Base-by-base conservation (phyloP, 2,329 filamentous ascomycete species). In the Aulographum hederae region DNA sequence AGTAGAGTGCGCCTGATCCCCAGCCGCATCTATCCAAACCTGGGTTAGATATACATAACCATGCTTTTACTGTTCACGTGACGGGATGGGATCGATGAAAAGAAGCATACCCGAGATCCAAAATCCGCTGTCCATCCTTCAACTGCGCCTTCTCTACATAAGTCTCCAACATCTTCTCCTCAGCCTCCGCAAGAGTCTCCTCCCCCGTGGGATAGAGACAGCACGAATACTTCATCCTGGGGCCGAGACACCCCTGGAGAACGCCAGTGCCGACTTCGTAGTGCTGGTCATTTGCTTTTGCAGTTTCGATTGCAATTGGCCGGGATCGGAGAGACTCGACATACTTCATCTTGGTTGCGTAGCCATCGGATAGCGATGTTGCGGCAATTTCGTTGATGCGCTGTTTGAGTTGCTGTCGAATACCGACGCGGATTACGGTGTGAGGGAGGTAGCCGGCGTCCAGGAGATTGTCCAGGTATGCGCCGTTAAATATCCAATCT, bases 261-360 rank as follows among this genome's bases (percentile, higher is more conserved):
- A 78, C 67, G 3, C 68, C 69, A 0, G 73, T 76, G 25, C 69
- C 71, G 26, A 79, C 73, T 52, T 79, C 74, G 45, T 80, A 79
- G 50, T 79, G 74, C 58, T 79, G 74, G 42, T 65, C 56, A 46
- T 79, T 78, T 15, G 75, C 73, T 2, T 61, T 55, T 3, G 59
- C 61, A 1, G 73, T 77, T 47, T 75, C 69, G 41, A 78, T 64
- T n/a, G 74, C 75, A 38, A 79, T 78, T 8, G 73, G 72, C 21
- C 64, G 58, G 12, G 53, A 57, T 14, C 69, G 61, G n/a, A 78
- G 57, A 3, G 60, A 50, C 32, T 67, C 56, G 8, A 79, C 60
- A 45, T 73, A 78, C 16, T 54, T 53, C 65, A 76, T 73, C 48
- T 78, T 79, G 35, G 60, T 60, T 35, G 61, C 58, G 37, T 67